These are phyloP conservation scores for Nicotiana attenuata DNA, from an alignment of 257 asterid species.

Conservation along the genomic window DNA sequence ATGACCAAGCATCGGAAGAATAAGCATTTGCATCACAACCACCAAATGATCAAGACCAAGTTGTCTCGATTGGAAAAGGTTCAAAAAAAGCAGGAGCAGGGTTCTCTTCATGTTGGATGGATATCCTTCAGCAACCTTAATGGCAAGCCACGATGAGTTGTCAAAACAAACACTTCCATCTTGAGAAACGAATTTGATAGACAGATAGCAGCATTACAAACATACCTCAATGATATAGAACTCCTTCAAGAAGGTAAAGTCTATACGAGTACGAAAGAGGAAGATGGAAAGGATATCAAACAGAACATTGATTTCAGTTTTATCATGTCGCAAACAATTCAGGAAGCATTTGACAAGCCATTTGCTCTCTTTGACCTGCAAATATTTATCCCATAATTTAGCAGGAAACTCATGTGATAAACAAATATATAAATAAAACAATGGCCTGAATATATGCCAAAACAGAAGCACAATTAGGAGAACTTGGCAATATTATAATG, in stretches of 20 bases:
- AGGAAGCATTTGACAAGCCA: constrained; percentile 98
- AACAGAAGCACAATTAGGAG: background rate
- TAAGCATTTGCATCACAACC: constrained; percentile 97
- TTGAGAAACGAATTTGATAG: constrained; percentile 10
- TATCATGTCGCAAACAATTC: constrained; percentile 89
- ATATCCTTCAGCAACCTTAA: constrained; percentile 95
- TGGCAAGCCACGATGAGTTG: constrained; percentile 17
- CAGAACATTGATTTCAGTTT: constrained; percentile 74
- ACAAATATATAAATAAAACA: background rate
- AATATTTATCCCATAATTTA: constrained; percentile 10
- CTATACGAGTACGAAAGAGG: constrained; percentile 84
- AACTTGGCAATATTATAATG: background rate
- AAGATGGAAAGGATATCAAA: constrained; percentile 93
- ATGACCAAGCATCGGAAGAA: constrained; percentile 97
- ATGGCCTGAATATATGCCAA: background rate
- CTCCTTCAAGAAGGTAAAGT: constrained; percentile 96
- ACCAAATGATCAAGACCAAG: constrained; percentile 95
- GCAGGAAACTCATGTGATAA: background rate
- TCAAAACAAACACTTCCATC: constrained; percentile 1
- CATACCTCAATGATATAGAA: constrained; percentile 91
- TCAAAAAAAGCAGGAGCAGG: constrained; percentile 79
- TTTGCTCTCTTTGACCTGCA: constrained; percentile 99
- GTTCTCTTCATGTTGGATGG: constrained; percentile 87
- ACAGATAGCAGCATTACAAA: constrained; percentile 12
- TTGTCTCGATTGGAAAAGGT: constrained; percentile 80